phyloP scores from a whole-genome alignment of 257 asterid genomes.

The Lantana camara region DNA sequence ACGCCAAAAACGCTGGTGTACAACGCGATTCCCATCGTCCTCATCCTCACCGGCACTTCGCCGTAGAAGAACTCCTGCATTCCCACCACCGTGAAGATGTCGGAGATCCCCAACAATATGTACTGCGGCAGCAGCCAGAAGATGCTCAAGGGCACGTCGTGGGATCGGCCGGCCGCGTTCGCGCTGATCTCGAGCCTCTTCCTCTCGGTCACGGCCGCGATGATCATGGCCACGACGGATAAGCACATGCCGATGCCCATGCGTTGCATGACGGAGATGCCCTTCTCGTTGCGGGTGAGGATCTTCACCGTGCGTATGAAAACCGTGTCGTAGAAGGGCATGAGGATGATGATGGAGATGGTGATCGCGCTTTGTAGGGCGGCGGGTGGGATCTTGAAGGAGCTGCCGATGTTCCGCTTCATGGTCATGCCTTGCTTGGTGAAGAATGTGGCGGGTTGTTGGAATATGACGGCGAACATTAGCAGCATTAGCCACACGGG shows the following conservation, averaged over 20 bases:
- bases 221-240: slow-evolving; percentile 76
- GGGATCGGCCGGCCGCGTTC: slow-evolving; percentile 4
- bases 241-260: slow-evolving; percentile 90
- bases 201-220: slow-evolving; percentile 74
- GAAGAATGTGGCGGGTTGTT: slow-evolving; percentile 91
- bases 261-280: slow-evolving; percentile 75
- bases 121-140: slow-evolving; percentile 94
- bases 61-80: slow-evolving; percentile 94
- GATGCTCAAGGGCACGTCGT: slow-evolving; percentile 56
- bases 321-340: slow-evolving; percentile 75
- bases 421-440: slow-evolving; percentile 96
- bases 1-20: slow-evolving; percentile 90
- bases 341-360: slow-evolving; percentile 64
- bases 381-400: slow-evolving; percentile 90
- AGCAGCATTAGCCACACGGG: slow-evolving; percentile 89
- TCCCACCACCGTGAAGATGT: slow-evolving; percentile 91
- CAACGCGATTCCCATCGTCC: slow-evolving; percentile 89
- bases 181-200: slow-evolving; percentile 47
- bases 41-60: slow-evolving; percentile 76
- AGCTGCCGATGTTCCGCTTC: slow-evolving; percentile 61
- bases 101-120: slow-evolving; percentile 80
- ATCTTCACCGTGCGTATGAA: slow-evolving; percentile 69
- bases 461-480: slow-evolving; percentile 88
- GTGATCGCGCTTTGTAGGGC: slow-evolving; percentile 95
- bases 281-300: slow-evolving; percentile 63